These are phyloP conservation scores for Trifolium repens DNA, from an alignment of 306 rosid genomes.

Conservation along the genomic window DNA sequence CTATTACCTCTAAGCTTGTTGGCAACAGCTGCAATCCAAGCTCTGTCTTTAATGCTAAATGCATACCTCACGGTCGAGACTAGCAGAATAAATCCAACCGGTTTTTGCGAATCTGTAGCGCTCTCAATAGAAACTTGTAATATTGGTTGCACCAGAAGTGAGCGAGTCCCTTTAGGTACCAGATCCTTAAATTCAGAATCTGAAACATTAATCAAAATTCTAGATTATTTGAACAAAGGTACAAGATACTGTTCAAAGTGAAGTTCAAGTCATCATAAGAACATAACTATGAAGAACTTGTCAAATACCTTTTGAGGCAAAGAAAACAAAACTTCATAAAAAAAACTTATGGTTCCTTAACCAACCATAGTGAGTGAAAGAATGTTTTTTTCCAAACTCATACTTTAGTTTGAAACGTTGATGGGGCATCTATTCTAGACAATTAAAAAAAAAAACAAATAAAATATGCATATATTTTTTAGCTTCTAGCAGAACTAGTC, in stretches of 20 bases:
- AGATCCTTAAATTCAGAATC: constrained; percentile 79
- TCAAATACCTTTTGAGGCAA: neutral
- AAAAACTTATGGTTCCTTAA: too few species aligned
- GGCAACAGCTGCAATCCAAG: constrained; percentile 82
- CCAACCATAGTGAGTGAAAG: too few species aligned
- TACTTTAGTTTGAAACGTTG: too few species aligned
- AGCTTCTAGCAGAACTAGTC: too few species aligned
- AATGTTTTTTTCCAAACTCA: too few species aligned
- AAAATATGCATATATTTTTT: too few species aligned
- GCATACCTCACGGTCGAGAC: constrained; percentile 79
- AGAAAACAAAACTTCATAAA: too few species aligned
- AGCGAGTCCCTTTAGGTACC: constrained; percentile 68
- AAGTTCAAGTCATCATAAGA: neutral
- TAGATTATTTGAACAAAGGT: constrained; percentile 40
- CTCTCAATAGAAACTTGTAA: constrained; percentile 44
- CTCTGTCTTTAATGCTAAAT: constrained; percentile 71
- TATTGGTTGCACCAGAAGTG: constrained; percentile 79
- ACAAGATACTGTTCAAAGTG: constrained; percentile 20
- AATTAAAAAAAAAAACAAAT: too few species aligned
- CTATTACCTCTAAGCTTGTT: constrained; percentile 58
- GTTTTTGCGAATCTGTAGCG: constrained; percentile 44
- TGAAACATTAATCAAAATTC: constrained; percentile 47
- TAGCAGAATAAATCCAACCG: constrained; percentile 67
- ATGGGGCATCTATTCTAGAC: too few species aligned
- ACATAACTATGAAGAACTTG: neutral